These are phyloP conservation scores for Drechslerella coelobrocha DNA, from an alignment of 2,329 filamentous ascomycete species.

Conservation along the genomic window DNA sequence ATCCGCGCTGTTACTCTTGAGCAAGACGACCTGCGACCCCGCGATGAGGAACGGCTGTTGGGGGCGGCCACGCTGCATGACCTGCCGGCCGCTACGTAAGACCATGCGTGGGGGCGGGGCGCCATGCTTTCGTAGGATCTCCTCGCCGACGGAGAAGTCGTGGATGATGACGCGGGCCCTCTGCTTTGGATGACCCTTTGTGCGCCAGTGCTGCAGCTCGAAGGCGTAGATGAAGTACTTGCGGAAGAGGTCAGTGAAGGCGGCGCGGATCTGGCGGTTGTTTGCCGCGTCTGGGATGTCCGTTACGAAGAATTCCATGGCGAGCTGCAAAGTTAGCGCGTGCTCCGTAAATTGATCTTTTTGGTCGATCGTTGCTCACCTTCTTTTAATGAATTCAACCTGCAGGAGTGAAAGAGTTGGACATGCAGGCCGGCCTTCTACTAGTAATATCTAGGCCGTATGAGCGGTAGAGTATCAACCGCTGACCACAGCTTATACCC, in stretches of 20 bases:
- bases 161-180: slow-evolving; percentile 25
- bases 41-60: slow-evolving; percentile 16
- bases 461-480: too few species aligned
- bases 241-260: slow-evolving; percentile 14
- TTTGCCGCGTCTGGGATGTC: slow-evolving; percentile 18
- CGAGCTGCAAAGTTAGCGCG: not conserved
- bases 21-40: slow-evolving; percentile 12
- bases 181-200: not conserved
- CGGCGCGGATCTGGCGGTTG: slow-evolving; percentile 9
- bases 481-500: too few species aligned
- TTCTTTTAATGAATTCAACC: too few species aligned
- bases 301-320: slow-evolving; percentile 42
- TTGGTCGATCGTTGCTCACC: too few species aligned
- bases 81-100: not conserved
- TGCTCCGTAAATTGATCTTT: too few species aligned
- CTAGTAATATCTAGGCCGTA: too few species aligned
- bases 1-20: slow-evolving; percentile 7
- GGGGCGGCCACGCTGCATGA: not conserved
- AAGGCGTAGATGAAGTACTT: slow-evolving; percentile 38
- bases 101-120: not conserved
- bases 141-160: slow-evolving; percentile 15
- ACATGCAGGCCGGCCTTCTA: too few species aligned
- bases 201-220: slow-evolving; percentile 16
- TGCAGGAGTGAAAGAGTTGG: too few species aligned
- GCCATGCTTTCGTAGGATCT: slow-evolving; percentile 22